Base-by-base conservation (phyloP, 2,329 filamentous ascomycete species). In the Calonectria crousiana region DNA sequence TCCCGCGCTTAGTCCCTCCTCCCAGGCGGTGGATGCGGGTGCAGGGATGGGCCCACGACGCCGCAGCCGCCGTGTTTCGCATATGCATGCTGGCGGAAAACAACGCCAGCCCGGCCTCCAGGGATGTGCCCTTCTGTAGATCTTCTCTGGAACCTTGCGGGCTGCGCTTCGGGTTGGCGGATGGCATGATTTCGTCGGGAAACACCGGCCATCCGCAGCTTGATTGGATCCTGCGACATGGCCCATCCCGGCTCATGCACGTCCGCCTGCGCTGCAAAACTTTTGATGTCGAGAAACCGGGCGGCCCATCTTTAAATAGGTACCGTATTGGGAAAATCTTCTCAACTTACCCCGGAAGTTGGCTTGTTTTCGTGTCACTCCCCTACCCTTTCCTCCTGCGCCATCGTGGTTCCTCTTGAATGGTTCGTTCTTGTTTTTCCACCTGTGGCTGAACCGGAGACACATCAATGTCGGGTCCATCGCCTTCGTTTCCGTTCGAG, bases 181-280 rank as follows among this genome's bases (percentile, higher is more conserved):
- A 81, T 81, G 79, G 74, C 79, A 78, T 80, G 79, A 81, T 81
- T 78, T 69, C 56, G 70, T 81, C 79, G 77, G 79, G 74, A 81
- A 75, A 78, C 72, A 78, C 75, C 79, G 79, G 78, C 74, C 74
- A 26, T 20, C 67, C 62, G 68, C 32, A 44, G 58, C 44, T 62
- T 62, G 60, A 73, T 67, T 77, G 71, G 69, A 58, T 64, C 47
- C 70, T 52, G 41, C 51, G 68, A 71, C 75, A 75, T 75, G 56
- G 64, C 64, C 51, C 64, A 75, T 78, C 71, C 78, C 74, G 53
- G 78, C 30, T 49, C 67, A 36, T 75, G 47, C 73, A 64, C 47
- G 62, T 49, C 49, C 44, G 28, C 69, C 67, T 53, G 71, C 53
- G 49, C 67, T 67, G 67, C 58, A 70, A 69, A 69, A 53, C 49